A percentile compares a stretch with the other conserved stretches of the same genome.
phyloP scores from a whole-genome alignment of 108 stramenopile species.

The Cylindrotheca closterium region DNA sequence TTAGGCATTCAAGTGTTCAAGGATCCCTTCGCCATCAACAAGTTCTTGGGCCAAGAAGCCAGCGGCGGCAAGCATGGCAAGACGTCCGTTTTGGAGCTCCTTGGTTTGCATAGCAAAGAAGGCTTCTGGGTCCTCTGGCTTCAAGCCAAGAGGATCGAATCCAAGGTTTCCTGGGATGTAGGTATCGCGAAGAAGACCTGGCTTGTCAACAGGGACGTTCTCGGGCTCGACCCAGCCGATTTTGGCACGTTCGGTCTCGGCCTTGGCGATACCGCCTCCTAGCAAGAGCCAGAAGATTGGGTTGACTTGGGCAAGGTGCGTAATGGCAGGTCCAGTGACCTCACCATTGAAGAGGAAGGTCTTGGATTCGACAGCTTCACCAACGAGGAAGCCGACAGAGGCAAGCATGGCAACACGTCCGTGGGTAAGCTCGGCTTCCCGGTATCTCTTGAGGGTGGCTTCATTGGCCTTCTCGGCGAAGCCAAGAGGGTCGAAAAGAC shows the following conservation, averaged over 20 bases:
- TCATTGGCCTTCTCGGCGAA: conserved; percentile 63
- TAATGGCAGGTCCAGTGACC: conserved; percentile 79
- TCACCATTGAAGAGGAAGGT: conserved; percentile 79
- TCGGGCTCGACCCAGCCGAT: conserved; percentile 72
- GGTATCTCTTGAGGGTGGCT: conserved; percentile 64
- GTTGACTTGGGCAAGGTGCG: conserved; percentile 69
- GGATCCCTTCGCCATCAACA: conserved; percentile 68
- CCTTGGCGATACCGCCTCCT: conserved; percentile 54
- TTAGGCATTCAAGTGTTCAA: conserved; percentile 71
- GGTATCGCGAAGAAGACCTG: conserved; percentile 57
- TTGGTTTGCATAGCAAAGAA: conserved; percentile 65
- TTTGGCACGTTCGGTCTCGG: conserved; percentile 57
- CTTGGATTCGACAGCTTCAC: conserved; percentile 74
- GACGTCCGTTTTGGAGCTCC: conserved; percentile 83
- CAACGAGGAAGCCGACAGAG: conserved; percentile 65
- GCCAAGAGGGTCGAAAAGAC: conserved; percentile 65
- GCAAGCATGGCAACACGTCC: conserved; percentile 77
- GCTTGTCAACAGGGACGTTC: conserved; percentile 44
- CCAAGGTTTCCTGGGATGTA: conserved; percentile 77
- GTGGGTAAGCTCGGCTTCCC: conserved; percentile 77
- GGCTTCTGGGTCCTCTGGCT: conserved; percentile 55
- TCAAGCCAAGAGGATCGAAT: conserved; percentile 79
- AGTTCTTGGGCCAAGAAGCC: conserved; percentile 87
- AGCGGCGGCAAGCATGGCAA: conserved; percentile 73
- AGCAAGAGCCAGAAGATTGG: conserved; percentile 43